Evolutionary conservation across 2,329 filamentous ascomycete species (phyloP), one percentile per base, ranked within the genome.

Genomic region (Diaporthe eres): DNA sequence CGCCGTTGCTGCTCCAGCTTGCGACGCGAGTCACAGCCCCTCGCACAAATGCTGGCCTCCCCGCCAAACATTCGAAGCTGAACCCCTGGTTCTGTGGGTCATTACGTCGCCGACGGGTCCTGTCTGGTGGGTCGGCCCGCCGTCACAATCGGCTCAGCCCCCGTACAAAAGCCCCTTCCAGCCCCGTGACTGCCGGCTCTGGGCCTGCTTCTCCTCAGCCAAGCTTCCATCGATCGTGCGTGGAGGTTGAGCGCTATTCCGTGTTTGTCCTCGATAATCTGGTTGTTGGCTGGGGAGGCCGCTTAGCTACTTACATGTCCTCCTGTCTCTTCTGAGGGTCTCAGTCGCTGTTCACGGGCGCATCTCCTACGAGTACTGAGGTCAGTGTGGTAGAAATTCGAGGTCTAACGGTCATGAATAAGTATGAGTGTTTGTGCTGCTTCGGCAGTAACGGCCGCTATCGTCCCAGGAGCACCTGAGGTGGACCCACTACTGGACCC

Each of bases 11-110:
- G 47, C 31, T 39, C 65, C 31, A 25, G 31, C 65, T 39, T 68
- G 65, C 47, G 47, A 68, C 65, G 65, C 65, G 65, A 68, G 65
- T 68, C 65, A 68, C 47, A 68, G 65, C 65, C 65, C 65, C 65
- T 68, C 65, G 65, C 47, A 19, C 47, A 19, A 19, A 39, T 68
- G 65, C 65, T 49, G 65, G 31, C 25, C 44, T 53, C 47, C 65
- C 65, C 47, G 65, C 65, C 65, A 68, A 68, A 68, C 65, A 68
- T 53, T 68, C 39, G 65, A 68, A 28, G 31, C 65, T 68, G 31
- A 37, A 68, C 65, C 65, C 65, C 65, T 68, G 65, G n/a, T 68
- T 68, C 65, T 53, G 65, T 53, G 65, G 65, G 31, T 12, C 65
- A 68, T 68, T 68, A 68, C 65, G 65, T 68, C 65, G 65, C 15